Base-by-base conservation (phyloP, 1,284 basidiomycete genomes). In the Earliella scabrosa region DNA sequence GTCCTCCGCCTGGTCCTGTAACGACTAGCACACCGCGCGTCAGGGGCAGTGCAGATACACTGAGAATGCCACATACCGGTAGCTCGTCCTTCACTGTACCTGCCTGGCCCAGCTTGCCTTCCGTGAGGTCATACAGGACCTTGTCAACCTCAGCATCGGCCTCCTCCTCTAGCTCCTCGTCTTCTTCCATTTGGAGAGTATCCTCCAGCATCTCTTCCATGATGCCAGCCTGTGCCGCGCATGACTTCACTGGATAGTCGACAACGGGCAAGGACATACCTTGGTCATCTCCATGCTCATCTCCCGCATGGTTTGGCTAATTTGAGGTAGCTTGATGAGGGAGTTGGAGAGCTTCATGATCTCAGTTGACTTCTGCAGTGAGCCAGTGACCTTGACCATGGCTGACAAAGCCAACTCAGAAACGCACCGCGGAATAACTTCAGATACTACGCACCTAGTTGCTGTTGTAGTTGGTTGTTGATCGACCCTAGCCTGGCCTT, bases 231-330 rank as follows among this genome's bases (percentile, higher is more conserved):
- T 97, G 55, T 46, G 50, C 27, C 35, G 58, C 14, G 48, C 32
- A 38, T 11, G 21, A 47, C 31, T 26, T 40, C n/a, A n/a, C n/a
- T n/a, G n/a, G 34, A 11, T 4, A 6, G 35, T 16, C 29, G 1
- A 46, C 41, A n/a, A 38, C 41, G 40, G 24, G 21, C 27, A 18
- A 23, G 5, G 32, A 49, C 72, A 21, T 58, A 92, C 94, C 85
- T 98, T 98, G 63, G 93, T 98, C 95, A 99, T 98, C 74, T 99
- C 97, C 86, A 95, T 93, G 66, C 90, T 93, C 95, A 99, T 97
- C 69, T 98, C 92, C 27, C 95, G 85, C 97, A 99, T 99, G 0
- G 87, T 84, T 62, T 88, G 89, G 71, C 88, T 92, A 51, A 99
- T 86, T 71, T 99, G 93, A 16, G 97, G 97, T 32, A 99, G 79